Percentiles rank a stretch among this genome's conserved stretches.
These are phyloP conservation scores for Rosa rugosa DNA, from an alignment of 306 rosid species.

Conservation along the genomic window DNA sequence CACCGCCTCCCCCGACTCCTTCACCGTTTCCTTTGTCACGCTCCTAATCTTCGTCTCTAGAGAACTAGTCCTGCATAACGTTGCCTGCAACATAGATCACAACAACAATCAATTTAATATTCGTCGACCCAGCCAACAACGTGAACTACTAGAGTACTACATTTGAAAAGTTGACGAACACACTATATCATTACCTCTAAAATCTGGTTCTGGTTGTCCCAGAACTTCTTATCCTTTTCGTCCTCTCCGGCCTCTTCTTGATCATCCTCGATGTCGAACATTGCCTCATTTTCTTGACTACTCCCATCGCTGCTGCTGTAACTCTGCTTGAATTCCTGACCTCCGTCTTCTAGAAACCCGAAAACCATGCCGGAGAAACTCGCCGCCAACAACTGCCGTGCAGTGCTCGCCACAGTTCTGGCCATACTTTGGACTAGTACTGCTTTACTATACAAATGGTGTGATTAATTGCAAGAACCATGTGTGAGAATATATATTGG, in stretches of 20 bases:
- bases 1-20: conserved; percentile 32
- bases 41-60: conserved; percentile 60
- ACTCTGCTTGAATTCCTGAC: conserved; percentile 24
- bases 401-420: conserved; percentile 13
- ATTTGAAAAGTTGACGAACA: background rate
- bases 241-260: conserved; percentile 32
- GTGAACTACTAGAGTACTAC: no score
- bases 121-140: no score
- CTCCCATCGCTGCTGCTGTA: conserved; percentile 30
- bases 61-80: conserved; percentile 47
- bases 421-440: background rate
- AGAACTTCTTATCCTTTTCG: conserved; percentile 45
- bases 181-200: conserved; percentile 44
- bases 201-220: conserved; percentile 70
- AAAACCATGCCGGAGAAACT: conserved; percentile 55
- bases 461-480: conserved; percentile 6
- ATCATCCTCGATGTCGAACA: conserved; percentile 29
- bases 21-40: conserved; percentile 45
- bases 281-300: conserved; percentile 19
- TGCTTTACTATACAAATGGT: background rate
- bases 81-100: conserved; percentile 31
- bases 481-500: background rate
- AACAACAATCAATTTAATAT: background rate
- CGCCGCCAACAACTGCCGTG: background rate
- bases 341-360: conserved; percentile 53